Conservation (phyloP, 305 asterid species). For the Fraxinus latifolia region DNA sequence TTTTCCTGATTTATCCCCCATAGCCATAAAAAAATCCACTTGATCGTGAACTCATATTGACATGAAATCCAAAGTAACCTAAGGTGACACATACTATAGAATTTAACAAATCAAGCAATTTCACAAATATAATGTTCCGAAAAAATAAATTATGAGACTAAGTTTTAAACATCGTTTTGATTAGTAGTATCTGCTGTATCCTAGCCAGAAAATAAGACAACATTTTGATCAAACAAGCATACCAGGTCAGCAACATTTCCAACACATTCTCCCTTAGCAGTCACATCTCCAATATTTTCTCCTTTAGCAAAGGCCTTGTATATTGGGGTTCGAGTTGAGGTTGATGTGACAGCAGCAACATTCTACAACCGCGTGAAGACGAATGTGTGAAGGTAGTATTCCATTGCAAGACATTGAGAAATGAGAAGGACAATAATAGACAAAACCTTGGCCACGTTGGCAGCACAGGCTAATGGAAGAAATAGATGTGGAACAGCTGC, state of each 20-base stretch:
- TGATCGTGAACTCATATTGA: not conserved
- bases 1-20: not conserved
- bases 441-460: constrained; percentile 89
- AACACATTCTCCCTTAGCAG: constrained; percentile 99
- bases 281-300: constrained; percentile 97
- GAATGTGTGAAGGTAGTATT: constrained; percentile 19
- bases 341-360: constrained; percentile 91
- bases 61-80: not conserved
- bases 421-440: constrained; percentile 16
- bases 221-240: constrained; percentile 28
- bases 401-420: constrained; percentile 12
- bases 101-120: not conserved
- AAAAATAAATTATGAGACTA: constrained; percentile 4
- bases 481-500: constrained; percentile 82
- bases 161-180: constrained; percentile 5
- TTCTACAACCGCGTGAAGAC: constrained; percentile 52
- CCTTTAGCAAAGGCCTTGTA: constrained; percentile 99
- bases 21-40: not conserved
- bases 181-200: constrained; percentile 6
- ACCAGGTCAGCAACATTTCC: constrained; percentile 95
- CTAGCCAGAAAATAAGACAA: constrained; percentile 1
- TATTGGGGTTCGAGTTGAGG: constrained; percentile 93
- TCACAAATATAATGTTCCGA: constrained; percentile 7
- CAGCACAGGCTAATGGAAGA: constrained; percentile 97
- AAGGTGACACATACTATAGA: not conserved